A percentile compares a stretch with the other conserved stretches of the same genome.
Evolutionary conservation across 1,139 yeast genomes (phyloP).

Genomic region (Kazachstania sp.): DNA sequence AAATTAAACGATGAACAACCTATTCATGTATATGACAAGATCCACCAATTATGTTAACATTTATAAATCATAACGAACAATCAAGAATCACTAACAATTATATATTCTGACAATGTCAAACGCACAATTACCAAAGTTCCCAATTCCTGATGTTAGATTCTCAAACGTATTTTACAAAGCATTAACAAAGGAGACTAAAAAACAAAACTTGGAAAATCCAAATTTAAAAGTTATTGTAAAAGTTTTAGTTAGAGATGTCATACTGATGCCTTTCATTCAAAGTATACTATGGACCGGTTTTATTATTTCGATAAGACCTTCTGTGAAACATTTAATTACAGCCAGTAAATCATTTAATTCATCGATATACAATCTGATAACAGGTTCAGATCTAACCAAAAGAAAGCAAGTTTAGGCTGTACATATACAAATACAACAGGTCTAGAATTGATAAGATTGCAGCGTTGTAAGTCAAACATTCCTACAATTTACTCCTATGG

Average conservation of each 20-base stretch:
- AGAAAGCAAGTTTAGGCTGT: neutral
- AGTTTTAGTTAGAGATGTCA: constrained; percentile 54
- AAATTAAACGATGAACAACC: no score
- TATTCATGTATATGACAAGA: no score
- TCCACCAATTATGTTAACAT: no score
- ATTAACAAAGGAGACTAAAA: constrained; percentile 30
- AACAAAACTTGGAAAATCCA: constrained; percentile 26
- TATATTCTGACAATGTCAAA: neutral
- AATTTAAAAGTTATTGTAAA: constrained; percentile 42
- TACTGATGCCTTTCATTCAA: constrained; percentile 60
- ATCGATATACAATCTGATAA: constrained; percentile 10
- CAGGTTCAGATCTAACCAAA: constrained; percentile 12
- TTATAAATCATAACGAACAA: no score
- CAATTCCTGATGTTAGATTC: constrained; percentile 54
- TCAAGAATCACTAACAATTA: no score
- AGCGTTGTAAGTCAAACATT: no score
- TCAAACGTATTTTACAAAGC: constrained; percentile 49
- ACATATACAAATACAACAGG: no score
- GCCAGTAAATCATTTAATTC: constrained; percentile 1
- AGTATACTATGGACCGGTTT: constrained; percentile 44
- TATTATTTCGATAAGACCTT: constrained; percentile 36
- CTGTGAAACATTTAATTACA: constrained; percentile 28
- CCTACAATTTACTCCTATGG: no score
- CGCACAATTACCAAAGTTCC: neutral
- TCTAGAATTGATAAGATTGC: no score